These are phyloP conservation scores for Monilinia polystroma DNA, from an alignment of 2,329 filamentous ascomycete species.

Conservation along the genomic window DNA sequence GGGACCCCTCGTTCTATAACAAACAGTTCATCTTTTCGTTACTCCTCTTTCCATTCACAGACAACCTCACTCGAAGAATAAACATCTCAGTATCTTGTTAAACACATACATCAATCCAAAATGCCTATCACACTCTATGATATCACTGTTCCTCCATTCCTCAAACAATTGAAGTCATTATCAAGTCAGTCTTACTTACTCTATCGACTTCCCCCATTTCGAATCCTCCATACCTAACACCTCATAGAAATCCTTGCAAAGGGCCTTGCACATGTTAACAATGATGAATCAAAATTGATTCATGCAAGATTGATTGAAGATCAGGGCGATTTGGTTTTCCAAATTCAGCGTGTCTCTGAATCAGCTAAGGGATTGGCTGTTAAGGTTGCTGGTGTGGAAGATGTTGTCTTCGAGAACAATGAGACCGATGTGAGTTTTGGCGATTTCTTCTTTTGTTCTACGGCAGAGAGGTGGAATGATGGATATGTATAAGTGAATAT, in stretches of 20 bases:
- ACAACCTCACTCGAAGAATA: neutral
- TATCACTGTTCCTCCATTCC: slow-evolving; percentile 3
- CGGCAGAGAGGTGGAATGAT: too few species aligned
- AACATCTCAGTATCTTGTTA: neutral
- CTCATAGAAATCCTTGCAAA: slow-evolving; percentile 10
- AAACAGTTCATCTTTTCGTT: neutral
- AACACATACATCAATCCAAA: neutral
- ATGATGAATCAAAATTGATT: slow-evolving; percentile 19
- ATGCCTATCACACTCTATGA: slow-evolving; percentile 22
- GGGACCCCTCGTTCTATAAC: neutral
- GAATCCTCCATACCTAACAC: neutral
- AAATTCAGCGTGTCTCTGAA: slow-evolving; percentile 48
- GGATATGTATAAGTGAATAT: too few species aligned
- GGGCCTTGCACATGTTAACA: slow-evolving; percentile 3
- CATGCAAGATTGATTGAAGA: slow-evolving; percentile 47
- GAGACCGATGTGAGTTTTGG: slow-evolving; percentile 19
- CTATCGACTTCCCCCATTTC: neutral
- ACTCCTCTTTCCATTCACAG: neutral
- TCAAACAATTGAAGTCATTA: slow-evolving; percentile 13
- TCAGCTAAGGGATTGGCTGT: slow-evolving; percentile 44
- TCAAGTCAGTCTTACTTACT: slow-evolving; percentile 8
- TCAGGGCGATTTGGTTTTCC: slow-evolving; percentile 51
- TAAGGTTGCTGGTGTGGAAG: slow-evolving; percentile 43
- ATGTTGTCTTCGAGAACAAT: neutral
- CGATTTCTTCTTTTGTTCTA: neutral